A percentile compares a stretch with the other conserved stretches of the same genome.
Evolutionary conservation across 768 basidiomycete species (phyloP).

Genomic region (Mycena rebaudengoi): DNA sequence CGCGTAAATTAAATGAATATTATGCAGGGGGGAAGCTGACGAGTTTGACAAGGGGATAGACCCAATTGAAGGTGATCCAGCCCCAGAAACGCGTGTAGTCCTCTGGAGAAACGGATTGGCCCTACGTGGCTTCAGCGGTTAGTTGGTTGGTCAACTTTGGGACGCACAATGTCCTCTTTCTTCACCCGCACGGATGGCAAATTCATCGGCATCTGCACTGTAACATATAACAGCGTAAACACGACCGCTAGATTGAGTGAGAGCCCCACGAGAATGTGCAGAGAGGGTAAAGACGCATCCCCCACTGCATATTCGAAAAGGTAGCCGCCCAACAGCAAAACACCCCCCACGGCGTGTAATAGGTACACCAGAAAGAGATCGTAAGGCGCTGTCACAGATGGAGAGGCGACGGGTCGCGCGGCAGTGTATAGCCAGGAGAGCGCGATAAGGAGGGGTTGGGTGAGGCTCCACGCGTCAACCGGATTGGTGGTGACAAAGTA

Average conservation of each 20-base stretch:
- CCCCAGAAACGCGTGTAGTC: conserved; percentile 77
- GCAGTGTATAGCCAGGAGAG: conserved; percentile 74
- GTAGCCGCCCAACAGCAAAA: conserved; percentile 60
- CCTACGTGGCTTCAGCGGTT: background rate
- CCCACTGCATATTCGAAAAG: conserved; percentile 59
- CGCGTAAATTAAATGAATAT: background rate
- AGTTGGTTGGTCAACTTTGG: background rate
- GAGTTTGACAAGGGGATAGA: conserved; percentile 66
- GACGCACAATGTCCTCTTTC: conserved; percentile 68
- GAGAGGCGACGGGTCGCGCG: conserved; percentile 60
- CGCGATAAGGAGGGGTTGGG: conserved; percentile 57
- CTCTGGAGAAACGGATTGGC: conserved; percentile 53
- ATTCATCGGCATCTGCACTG: conserved; percentile 70
- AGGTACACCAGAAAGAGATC: conserved; percentile 71
- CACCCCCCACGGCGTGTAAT: conserved; percentile 52
- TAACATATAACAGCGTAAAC: conserved; percentile 50
- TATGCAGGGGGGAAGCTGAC: conserved; percentile 33
- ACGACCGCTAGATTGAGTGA: conserved; percentile 54
- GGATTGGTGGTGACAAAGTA: conserved; percentile 44
- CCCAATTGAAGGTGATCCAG: conserved; percentile 78
- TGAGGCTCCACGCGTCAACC: conserved; percentile 40
- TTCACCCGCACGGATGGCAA: conserved; percentile 62
- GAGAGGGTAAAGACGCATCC: conserved; percentile 50
- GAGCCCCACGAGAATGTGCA: conserved; percentile 36
- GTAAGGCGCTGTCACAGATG: conserved; percentile 64